Evolutionary conservation across 306 rosid species (phyloP).

Genomic region (Corylus avellana): DNA sequence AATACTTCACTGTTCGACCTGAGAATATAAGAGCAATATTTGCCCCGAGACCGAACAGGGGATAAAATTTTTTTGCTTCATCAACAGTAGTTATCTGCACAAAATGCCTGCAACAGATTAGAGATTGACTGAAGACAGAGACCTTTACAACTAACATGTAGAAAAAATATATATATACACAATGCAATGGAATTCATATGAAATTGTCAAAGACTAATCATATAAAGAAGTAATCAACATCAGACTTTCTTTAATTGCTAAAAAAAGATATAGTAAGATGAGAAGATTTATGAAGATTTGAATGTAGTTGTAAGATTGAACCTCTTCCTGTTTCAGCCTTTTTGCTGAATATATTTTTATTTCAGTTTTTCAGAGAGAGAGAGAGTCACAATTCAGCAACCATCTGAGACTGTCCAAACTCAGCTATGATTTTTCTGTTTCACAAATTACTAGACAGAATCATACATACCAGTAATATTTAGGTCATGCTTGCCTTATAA

Average conservation of each 20-base stretch:
- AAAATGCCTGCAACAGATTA: constrained; percentile 20
- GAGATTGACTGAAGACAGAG: not conserved
- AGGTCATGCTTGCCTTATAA: not conserved
- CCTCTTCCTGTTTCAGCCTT: not conserved
- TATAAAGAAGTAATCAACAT: not conserved
- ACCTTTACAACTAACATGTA: not conserved
- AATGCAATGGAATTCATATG: not conserved
- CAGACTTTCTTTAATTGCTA: not conserved
- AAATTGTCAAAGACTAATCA: not conserved
- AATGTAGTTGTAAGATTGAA: not conserved
- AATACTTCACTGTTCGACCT: constrained; percentile 90
- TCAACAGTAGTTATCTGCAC: constrained; percentile 84
- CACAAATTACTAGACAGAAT: not conserved
- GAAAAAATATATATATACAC: not conserved
- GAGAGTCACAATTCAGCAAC: not conserved
- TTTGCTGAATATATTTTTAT: not conserved
- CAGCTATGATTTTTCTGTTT: not conserved
- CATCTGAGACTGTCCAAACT: not conserved
- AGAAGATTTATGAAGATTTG: not conserved
- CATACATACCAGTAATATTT: not conserved
- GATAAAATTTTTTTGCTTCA: constrained; percentile 91
- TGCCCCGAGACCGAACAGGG: constrained; percentile 93
- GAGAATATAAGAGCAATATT: constrained; percentile 89
- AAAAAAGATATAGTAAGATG: not conserved
- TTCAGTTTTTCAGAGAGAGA: not conserved